These are phyloP conservation scores for Scutellospora calospora DNA, from an alignment of 371 early-diverging fungal species.

Conservation along the genomic window DNA sequence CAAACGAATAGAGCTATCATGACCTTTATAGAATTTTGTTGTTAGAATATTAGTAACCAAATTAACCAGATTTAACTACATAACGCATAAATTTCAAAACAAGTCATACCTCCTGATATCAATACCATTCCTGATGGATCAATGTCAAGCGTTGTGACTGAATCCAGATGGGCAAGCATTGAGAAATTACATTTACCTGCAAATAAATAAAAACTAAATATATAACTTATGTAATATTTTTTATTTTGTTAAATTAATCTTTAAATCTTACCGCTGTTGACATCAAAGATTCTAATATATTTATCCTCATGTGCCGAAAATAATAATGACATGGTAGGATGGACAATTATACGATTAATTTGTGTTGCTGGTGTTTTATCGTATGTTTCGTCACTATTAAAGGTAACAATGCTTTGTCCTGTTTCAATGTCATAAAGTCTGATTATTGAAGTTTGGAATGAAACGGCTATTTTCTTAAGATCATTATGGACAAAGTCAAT, in stretches of 20 bases:
- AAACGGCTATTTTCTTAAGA: constrained; percentile 68
- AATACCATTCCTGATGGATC: constrained; percentile 71
- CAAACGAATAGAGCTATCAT: constrained; percentile 82
- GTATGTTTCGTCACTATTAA: constrained; percentile 68
- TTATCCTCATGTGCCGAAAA: constrained; percentile 86
- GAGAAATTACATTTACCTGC: constrained; percentile 68
- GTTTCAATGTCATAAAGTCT: constrained; percentile 83
- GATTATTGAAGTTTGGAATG: constrained; percentile 72
- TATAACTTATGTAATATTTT: not conserved
- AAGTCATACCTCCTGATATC: constrained; percentile 74
- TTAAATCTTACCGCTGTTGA: constrained; percentile 65
- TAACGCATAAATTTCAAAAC: not conserved
- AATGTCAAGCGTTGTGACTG: constrained; percentile 75
- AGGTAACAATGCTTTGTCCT: constrained; percentile 63
- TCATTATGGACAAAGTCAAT: constrained; percentile 74
- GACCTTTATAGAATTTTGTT: constrained; percentile 55
- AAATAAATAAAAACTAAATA: constrained; percentile 7
- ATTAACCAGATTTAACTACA: not conserved
- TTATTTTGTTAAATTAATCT: not conserved
- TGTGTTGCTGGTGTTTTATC: constrained; percentile 75
- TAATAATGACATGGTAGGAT: constrained; percentile 78
- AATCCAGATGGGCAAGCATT: constrained; percentile 76
- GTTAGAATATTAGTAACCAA: not conserved
- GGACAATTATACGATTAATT: constrained; percentile 78
- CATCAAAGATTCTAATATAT: constrained; percentile 80